Percentiles rank a stretch among this genome's conserved stretches.
These are phyloP conservation scores for Linnemannia exigua DNA, from an alignment of 192 early-diverging fungal genomes.

Conservation along the genomic window DNA sequence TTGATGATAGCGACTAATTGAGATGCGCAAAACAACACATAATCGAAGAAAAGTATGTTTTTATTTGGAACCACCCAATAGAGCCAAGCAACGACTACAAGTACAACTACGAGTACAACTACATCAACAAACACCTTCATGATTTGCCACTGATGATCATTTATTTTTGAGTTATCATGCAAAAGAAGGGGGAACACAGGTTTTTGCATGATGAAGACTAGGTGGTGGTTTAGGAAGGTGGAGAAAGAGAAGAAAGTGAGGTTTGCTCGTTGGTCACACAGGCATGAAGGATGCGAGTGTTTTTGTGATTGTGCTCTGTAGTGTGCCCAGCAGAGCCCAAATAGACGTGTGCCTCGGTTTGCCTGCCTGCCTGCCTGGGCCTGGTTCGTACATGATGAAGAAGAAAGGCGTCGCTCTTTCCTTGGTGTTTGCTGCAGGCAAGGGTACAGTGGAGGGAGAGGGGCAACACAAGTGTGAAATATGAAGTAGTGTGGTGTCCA, in stretches of 20 bases:
- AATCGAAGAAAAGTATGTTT: not conserved
- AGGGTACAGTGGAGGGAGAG: too few species aligned
- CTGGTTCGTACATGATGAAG: not conserved
- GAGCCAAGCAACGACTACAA: not conserved
- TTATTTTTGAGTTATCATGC: slow-evolving; percentile 5
- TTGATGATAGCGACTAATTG: slow-evolving; percentile 56
- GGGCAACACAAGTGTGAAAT: too few species aligned
- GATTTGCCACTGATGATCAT: not conserved
- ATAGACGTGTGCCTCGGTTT: too few species aligned
- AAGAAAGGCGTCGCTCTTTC: not conserved
- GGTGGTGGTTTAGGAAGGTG: not conserved
- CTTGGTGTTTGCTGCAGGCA: too few species aligned
- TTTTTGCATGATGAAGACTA: not conserved
- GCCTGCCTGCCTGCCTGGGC: not conserved
- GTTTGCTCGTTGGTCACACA: not conserved
- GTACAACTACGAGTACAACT: not conserved
- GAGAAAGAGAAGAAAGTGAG: not conserved
- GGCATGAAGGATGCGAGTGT: not conserved
- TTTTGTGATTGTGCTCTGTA: not conserved
- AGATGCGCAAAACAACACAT: not conserved
- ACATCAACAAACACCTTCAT: not conserved
- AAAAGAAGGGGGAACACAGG: not conserved
- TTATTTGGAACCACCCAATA: not conserved
- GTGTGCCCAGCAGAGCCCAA: not conserved
- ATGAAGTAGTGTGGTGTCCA: too few species aligned